phyloP scores from a whole-genome alignment of 345 rosid genomes.

The Triadica sebifera region DNA sequence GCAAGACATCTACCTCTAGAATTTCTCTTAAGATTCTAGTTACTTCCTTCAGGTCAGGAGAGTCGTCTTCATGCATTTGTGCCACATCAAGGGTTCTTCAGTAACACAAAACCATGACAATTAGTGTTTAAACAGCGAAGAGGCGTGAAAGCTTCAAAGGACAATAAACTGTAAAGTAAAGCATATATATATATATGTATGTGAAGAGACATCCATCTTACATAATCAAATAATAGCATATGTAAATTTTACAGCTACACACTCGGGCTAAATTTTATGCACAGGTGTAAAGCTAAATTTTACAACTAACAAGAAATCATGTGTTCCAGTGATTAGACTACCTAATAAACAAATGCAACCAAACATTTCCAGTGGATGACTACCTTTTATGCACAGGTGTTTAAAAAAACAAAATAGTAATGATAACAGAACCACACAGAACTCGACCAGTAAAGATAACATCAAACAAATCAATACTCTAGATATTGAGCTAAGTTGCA shows the following conservation, averaged over 20 bases:
- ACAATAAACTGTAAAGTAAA: neutral
- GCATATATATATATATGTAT: no score
- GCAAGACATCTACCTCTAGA: slow-evolving; percentile 47
- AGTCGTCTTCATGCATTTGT: slow-evolving; percentile 82
- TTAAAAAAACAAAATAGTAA: neutral
- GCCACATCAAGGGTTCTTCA: slow-evolving; percentile 63
- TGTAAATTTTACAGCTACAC: neutral
- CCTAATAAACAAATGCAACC: no score
- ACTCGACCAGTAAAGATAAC: neutral
- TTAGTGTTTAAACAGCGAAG: neutral
- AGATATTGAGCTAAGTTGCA: neutral
- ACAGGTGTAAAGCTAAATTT: no score
- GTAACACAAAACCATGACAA: neutral
- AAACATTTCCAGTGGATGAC: neutral
- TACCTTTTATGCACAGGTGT: neutral
- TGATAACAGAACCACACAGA: neutral
- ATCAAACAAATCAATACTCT: neutral
- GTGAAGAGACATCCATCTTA: neutral
- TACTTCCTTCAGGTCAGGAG: slow-evolving; percentile 69
- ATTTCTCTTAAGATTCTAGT: slow-evolving; percentile 55
- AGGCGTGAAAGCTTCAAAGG: neutral
- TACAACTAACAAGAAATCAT: neutral
- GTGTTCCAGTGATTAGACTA: neutral
- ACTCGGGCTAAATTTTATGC: no score
- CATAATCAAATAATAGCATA: neutral